These are phyloP conservation scores for Lentinula sp. DNA, from an alignment of 768 basidiomycete species.

Conservation along the genomic window DNA sequence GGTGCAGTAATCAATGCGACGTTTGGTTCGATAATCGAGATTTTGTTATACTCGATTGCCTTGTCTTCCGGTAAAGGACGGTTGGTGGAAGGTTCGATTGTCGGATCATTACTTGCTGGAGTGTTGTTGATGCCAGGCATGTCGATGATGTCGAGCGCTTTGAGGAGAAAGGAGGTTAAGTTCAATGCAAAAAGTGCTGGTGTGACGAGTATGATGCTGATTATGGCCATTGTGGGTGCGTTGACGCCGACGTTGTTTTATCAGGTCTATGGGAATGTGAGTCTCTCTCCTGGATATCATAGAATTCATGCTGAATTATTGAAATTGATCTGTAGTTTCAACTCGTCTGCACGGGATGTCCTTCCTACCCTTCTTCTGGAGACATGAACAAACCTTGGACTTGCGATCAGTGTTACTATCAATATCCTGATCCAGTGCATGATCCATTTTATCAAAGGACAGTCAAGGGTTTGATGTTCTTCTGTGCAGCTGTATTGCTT, in stretches of 20 bases:
- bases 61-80: constrained; percentile 87
- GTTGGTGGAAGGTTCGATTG: constrained; percentile 94
- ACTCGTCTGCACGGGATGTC: constrained; percentile 79
- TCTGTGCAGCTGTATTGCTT: constrained; percentile 85
- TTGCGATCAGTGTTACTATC: constrained; percentile 91
- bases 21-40: constrained; percentile 97
- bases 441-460: constrained; percentile 97
- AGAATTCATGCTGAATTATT: not conserved
- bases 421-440: constrained; percentile 85
- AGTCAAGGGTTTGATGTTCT: constrained; percentile 93
- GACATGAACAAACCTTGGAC: constrained; percentile 58
- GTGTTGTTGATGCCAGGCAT: constrained; percentile 95
- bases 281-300: constrained; percentile 17
- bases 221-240: constrained; percentile 98
- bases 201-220: constrained; percentile 98
- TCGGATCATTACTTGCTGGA: constrained; percentile 91
- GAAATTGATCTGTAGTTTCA: constrained; percentile 54
- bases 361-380: constrained; percentile 30
- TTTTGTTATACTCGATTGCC: constrained; percentile 87
- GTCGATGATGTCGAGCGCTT: constrained; percentile 90
- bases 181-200: constrained; percentile 99
- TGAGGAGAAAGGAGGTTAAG: constrained; percentile 89
- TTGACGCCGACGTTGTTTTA: constrained; percentile 95
- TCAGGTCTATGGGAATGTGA: constrained; percentile 93
- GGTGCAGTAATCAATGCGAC: constrained; percentile 99